Conservation (phyloP, 306 rosid species). For the Notholithocarpus densiflorus region DNA sequence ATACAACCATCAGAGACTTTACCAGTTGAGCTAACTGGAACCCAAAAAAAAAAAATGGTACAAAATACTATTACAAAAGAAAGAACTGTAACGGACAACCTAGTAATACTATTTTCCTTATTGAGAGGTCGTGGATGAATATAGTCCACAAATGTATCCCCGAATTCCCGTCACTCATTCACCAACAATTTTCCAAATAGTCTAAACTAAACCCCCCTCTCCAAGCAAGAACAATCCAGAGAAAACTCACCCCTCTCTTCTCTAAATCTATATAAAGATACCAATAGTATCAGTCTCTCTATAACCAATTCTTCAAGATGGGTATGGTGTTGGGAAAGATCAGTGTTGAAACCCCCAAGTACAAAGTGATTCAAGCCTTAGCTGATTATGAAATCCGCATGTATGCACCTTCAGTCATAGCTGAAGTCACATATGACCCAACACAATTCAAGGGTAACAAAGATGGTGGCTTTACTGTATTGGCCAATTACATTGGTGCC, state of each 20-base stretch:
- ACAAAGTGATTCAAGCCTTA: slow-evolving; percentile 45
- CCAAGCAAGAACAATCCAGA: slow-evolving; percentile 25
- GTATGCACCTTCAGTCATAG: slow-evolving; percentile 58
- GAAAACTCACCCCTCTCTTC: not conserved
- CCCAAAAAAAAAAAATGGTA: too few relatives aligned
- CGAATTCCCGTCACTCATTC: not conserved
- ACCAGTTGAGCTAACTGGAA: too few relatives aligned
- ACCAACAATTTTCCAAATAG: not conserved
- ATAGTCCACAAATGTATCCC: slow-evolving; percentile 20
- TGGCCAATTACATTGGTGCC: slow-evolving; percentile 83
- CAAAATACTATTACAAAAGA: too few relatives aligned
- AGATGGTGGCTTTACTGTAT: slow-evolving; percentile 74
- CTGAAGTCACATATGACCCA: slow-evolving; percentile 75
- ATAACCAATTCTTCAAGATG: slow-evolving; percentile 35
- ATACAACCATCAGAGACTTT: too few relatives aligned
- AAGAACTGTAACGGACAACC: too few relatives aligned
- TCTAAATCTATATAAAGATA: slow-evolving; percentile 3
- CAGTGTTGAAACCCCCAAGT: slow-evolving; percentile 57
- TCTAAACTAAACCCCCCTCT: slow-evolving; percentile 17
- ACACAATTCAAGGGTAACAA: slow-evolving; percentile 64
- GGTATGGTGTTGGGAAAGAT: slow-evolving; percentile 82
- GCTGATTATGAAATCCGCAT: slow-evolving; percentile 66
- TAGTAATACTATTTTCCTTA: too few relatives aligned
- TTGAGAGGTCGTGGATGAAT: slow-evolving; percentile 16
- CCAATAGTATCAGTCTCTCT: not conserved